Percentiles rank a stretch among this genome's conserved stretches.
These are phyloP conservation scores for Rickenella mellea DNA, from an alignment of 768 basidiomycete species.

Conservation along the genomic window DNA sequence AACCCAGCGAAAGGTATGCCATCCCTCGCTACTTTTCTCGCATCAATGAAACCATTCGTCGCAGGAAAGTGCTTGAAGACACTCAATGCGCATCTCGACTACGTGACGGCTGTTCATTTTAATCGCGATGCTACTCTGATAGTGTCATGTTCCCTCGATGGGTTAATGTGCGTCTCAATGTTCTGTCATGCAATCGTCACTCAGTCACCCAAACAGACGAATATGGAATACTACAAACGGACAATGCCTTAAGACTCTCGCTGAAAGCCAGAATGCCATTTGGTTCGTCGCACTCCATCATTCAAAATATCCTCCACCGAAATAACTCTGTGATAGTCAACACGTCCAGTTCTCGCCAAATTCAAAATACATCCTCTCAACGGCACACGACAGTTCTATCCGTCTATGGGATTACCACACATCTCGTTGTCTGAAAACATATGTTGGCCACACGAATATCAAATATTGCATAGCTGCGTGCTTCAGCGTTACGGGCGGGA, in stretches of 20 bases:
- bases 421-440: constrained; percentile 84
- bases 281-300: constrained; percentile 37
- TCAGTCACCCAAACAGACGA: constrained; percentile 43
- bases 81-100: constrained; percentile 88
- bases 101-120: constrained; percentile 91
- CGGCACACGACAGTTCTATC: constrained; percentile 87
- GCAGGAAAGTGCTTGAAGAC: constrained; percentile 82
- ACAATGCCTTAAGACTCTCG: constrained; percentile 92
- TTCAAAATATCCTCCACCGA: background rate
- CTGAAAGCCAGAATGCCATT: constrained; percentile 80
- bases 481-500: constrained; percentile 77
- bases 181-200: background rate
- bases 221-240: constrained; percentile 92
- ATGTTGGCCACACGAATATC: constrained; percentile 71
- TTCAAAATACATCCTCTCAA: constrained; percentile 88
- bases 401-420: constrained; percentile 94
- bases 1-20: constrained; percentile 67
- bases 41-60: background rate
- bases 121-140: constrained; percentile 87
- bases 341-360: constrained; percentile 94
- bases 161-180: constrained; percentile 64
- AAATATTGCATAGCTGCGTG: constrained; percentile 80
- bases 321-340: constrained; percentile 40
- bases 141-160: constrained; percentile 87
- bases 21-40: background rate